Conservation (phyloP, 495 filamentous ascomycete species). For the Penicillium verhagenii region DNA sequence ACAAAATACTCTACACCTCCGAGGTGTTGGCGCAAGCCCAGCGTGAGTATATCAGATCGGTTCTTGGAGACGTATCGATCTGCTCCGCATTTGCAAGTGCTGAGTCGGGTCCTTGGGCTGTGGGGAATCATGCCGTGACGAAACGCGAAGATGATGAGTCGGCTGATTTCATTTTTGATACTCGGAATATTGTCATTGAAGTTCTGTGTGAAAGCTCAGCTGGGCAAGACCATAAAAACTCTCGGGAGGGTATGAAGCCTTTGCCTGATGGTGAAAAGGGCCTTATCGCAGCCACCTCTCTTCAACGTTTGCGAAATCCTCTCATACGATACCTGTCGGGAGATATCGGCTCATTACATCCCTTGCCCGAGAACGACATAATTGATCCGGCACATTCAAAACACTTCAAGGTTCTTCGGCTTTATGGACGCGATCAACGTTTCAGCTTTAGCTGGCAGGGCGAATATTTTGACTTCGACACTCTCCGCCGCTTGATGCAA, state of each 20-base stretch:
- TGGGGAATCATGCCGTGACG: conserved; percentile 9
- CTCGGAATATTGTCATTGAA: not conserved
- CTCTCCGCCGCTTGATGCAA: not conserved
- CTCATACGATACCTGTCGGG: conserved; percentile 39
- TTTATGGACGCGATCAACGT: conserved; percentile 33
- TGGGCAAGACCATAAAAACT: not conserved
- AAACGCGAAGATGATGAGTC: not conserved
- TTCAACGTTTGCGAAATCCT: conserved; percentile 35
- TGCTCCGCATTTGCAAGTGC: not conserved
- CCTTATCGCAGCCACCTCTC: conserved; percentile 35
- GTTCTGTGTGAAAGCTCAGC: not conserved
- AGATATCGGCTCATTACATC: conserved; percentile 36
- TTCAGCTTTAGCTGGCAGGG: conserved; percentile 36
- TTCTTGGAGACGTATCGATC: not conserved
- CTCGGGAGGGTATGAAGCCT: not conserved
- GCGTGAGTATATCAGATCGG: not conserved
- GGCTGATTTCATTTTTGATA: not conserved
- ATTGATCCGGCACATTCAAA: not conserved
- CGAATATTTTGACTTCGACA: conserved; percentile 29
- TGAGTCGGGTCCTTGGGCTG: not conserved
- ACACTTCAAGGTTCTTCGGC: conserved; percentile 15
- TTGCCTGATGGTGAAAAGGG: conserved; percentile 6
- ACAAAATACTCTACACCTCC: not conserved
- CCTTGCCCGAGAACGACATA: not conserved
- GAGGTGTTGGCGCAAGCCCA: not conserved